Evolutionary conservation across 1,284 basidiomycete species (phyloP), one percentile per base, ranked within the genome.

Genomic region (Agroathelia rolfsii): DNA sequence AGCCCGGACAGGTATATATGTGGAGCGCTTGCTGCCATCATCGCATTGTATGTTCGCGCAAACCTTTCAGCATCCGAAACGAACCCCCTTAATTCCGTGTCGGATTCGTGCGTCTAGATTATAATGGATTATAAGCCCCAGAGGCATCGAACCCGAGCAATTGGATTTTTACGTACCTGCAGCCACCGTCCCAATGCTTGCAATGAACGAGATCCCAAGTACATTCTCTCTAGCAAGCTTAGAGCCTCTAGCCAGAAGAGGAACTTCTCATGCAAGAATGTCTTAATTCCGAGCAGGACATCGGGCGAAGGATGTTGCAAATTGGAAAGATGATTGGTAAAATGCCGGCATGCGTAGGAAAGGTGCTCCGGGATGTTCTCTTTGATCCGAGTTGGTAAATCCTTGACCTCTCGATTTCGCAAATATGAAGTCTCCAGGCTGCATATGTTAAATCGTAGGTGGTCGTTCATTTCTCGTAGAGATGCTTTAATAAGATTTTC

Each of bases 361-460:
- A 53, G 33, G 30, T 44, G 33, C 3, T 34, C 23, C 10, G 47
- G 24, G 6, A 55, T 46, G n/a, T 28, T 26, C 10, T 32, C 22
- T 11, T 28, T 27, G 6, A 49, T 30, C 1, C 36, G 23, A 6
- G 20, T 7, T 3, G 23, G 13, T 0, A 46, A 28, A 29, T 46
- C 43, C 1, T 33, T 27, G 10, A 53, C 25, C 2, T 49, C 44
- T 7, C n/a, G 6, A 20, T 54, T 53, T 5, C 12, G 25, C 2
- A 39, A 3, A 33, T 52, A 46, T 8, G 55, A 57, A 3, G 45
- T 47, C 16, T 49, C 39, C 15, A 53, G 24, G 6, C 43, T 18
- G 32, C 48, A 56, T 5, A 53, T 49, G 35, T 51, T 56, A 41
- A 57, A 58, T 19, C 46, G 41, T 12, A 61, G 49, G 10, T 45